These are phyloP conservation scores for Narthecium ossifragum DNA, from an alignment of 106 monocot species.

Conservation along the genomic window DNA sequence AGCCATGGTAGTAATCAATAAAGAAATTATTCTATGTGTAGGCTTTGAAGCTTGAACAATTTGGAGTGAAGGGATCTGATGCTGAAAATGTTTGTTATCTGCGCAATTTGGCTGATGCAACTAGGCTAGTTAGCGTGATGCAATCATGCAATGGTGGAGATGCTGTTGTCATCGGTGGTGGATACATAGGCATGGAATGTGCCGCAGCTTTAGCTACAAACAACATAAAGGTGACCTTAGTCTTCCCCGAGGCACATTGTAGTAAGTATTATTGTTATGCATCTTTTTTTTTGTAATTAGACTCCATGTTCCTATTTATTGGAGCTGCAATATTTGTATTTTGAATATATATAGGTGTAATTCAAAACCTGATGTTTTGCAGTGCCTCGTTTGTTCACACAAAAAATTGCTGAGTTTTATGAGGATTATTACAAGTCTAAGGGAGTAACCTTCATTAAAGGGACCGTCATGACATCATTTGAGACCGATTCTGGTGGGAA, in stretches of 20 bases:
- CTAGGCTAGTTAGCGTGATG: conserved; percentile 68
- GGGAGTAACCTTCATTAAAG: conserved; percentile 92
- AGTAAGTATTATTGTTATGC: conserved; percentile 40
- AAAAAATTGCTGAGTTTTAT: conserved; percentile 90
- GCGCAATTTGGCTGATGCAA: conserved; percentile 82
- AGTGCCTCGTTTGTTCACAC: conserved; percentile 95
- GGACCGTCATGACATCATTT: conserved; percentile 84
- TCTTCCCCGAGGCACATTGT: conserved; percentile 90
- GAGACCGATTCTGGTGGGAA: conserved; percentile 63
- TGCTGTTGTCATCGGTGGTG: conserved; percentile 96
- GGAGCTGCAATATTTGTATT: not conserved
- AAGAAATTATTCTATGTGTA: conserved; percentile 22
- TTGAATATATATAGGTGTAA: too few species aligned
- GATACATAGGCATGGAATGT: conserved; percentile 99
- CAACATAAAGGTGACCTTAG: conserved; percentile 86
- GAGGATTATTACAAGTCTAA: conserved; percentile 74
- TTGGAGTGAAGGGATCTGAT: conserved; percentile 76
- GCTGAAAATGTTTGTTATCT: conserved; percentile 92
- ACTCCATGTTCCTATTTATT: not conserved
- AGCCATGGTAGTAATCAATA: not conserved
- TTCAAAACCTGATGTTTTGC: conserved; percentile 10
- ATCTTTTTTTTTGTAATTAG: not conserved
- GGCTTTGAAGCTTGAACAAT: conserved; percentile 95
- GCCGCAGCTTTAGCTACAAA: conserved; percentile 85
- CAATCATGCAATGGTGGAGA: conserved; percentile 49